Evolutionary conservation across 768 basidiomycete genomes (phyloP).

Genomic region (Lyophyllum decastes): DNA sequence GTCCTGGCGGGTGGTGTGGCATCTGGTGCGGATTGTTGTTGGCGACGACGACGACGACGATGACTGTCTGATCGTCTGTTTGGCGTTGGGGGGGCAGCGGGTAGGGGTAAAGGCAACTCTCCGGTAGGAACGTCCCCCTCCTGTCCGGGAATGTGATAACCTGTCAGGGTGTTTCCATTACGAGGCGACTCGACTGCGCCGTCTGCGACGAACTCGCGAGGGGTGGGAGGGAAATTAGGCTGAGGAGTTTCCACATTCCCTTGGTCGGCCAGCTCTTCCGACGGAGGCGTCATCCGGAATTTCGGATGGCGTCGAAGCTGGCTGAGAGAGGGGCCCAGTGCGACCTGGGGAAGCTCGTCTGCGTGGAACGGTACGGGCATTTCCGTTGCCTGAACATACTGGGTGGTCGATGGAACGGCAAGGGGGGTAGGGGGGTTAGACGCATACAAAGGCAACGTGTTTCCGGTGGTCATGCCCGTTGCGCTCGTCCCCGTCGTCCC

Average conservation of each 20-base stretch:
- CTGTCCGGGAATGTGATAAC: constrained; percentile 17
- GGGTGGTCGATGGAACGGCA: constrained; percentile 31
- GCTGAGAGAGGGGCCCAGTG: constrained; percentile 19
- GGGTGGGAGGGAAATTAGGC: constrained; percentile 15
- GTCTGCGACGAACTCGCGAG: constrained; percentile 19
- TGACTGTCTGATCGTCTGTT: constrained; percentile 13
- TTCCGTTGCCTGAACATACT: constrained; percentile 32
- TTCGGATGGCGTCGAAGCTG: constrained; percentile 26
- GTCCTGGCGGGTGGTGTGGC: constrained; percentile 3
- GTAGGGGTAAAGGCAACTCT: constrained; percentile 8
- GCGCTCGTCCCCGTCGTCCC: constrained; percentile 26
- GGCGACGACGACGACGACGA: no score
- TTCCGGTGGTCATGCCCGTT: constrained; percentile 32
- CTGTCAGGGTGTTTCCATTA: constrained; percentile 15
- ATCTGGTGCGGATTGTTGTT: constrained; percentile 6
- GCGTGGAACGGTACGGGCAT: constrained; percentile 29
- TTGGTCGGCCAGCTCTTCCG: constrained; percentile 24
- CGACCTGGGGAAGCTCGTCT: constrained; percentile 8
- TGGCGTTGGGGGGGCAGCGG: constrained; percentile 10
- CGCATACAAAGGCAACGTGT: constrained; percentile 33
- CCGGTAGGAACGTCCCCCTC: constrained; percentile 2
- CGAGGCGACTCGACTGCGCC: constrained; percentile 5
- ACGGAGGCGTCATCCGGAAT: constrained; percentile 32
- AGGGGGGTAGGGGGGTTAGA: constrained; percentile 41
- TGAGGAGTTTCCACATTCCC: constrained; percentile 26